Percentiles rank a stretch among this genome's conserved stretches.
These are phyloP conservation scores for Trypanosoma caninum DNA, from an alignment of 208 protist species.

Conservation along the genomic window DNA sequence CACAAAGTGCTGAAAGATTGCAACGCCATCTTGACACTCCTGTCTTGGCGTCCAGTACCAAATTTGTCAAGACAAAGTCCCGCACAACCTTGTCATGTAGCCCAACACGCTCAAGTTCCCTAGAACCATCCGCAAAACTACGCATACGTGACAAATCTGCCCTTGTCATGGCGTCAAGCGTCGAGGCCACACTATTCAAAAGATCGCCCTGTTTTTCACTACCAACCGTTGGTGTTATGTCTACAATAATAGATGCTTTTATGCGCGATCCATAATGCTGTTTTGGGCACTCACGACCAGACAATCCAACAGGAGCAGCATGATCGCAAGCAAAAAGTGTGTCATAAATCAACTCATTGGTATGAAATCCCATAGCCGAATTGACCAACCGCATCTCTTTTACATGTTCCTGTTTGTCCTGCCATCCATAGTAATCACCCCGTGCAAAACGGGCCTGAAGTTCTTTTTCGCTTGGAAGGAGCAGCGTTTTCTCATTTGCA, in stretches of 20 bases:
- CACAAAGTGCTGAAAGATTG: conserved; percentile 18
- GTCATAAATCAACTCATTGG: conserved; percentile 36
- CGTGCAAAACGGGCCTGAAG: conserved; percentile 11
- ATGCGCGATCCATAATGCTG: conserved; percentile 21
- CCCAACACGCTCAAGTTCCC: conserved; percentile 56
- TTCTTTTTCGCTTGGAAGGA: conserved; percentile 19
- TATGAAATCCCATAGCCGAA: conserved; percentile 42
- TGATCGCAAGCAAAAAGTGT: conserved; percentile 37
- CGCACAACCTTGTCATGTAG: conserved; percentile 62
- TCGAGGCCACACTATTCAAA: conserved; percentile 19
- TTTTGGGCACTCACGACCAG: background rate
- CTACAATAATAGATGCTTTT: conserved; percentile 70
- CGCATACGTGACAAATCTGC: conserved; percentile 47
- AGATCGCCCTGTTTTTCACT: conserved; percentile 5
- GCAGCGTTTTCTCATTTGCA: conserved; percentile 59
- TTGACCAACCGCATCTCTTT: conserved; percentile 64
- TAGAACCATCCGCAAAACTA: conserved; percentile 40
- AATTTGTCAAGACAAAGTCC: conserved; percentile 77
- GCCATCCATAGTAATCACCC: conserved; percentile 28
- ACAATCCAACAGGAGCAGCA: background rate
- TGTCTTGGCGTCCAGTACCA: conserved; percentile 32
- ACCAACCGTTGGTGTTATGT: conserved; percentile 55
- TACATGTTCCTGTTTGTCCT: conserved; percentile 10
- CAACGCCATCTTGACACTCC: conserved; percentile 45
- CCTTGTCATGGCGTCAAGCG: conserved; percentile 52